A percentile compares a stretch with the other conserved stretches of the same genome.
Evolutionary conservation across 1,284 basidiomycete species (phyloP).

Genomic region (Leccinum pachyderme): DNA sequence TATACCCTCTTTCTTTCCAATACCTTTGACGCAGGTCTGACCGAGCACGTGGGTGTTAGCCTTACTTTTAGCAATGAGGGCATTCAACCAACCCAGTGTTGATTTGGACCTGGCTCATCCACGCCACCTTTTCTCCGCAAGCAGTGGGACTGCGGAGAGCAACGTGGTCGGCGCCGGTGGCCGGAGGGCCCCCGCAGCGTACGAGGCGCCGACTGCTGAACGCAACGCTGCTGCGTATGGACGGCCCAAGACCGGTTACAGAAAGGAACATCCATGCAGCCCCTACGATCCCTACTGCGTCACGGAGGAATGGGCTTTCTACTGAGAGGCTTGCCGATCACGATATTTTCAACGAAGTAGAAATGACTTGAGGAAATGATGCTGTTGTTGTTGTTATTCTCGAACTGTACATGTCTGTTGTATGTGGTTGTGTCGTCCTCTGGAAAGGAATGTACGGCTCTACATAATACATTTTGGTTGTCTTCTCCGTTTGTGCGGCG

Average conservation of each 20-base stretch:
- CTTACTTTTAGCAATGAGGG: conserved; percentile 46
- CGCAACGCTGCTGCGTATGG: conserved; percentile 33
- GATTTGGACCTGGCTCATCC: conserved; percentile 32
- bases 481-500: background rate
- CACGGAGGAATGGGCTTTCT: conserved; percentile 71
- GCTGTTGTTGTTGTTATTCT: background rate
- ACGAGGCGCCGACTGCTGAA: conserved; percentile 23
- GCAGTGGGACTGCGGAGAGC: conserved; percentile 34
- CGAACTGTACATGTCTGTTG: background rate
- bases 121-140: conserved; percentile 32
- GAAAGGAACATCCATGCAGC: conserved; percentile 51
- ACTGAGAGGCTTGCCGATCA: conserved; percentile 31
- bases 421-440: conserved; percentile 13
- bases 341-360: conserved; percentile 3
- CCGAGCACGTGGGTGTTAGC: conserved; percentile 30
- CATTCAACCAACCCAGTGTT: conserved; percentile 29
- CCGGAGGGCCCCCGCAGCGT: conserved; percentile 22
- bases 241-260: conserved; percentile 35
- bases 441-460: conserved; percentile 18
- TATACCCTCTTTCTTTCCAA: conserved; percentile 35
- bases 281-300: conserved; percentile 63
- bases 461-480: background rate
- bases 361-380: conserved; percentile 9
- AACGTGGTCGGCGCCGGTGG: conserved; percentile 35
- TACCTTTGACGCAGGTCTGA: conserved; percentile 4